Base-by-base conservation (phyloP, 2,329 filamentous ascomycete genomes). In the Penicillium sp. region DNA sequence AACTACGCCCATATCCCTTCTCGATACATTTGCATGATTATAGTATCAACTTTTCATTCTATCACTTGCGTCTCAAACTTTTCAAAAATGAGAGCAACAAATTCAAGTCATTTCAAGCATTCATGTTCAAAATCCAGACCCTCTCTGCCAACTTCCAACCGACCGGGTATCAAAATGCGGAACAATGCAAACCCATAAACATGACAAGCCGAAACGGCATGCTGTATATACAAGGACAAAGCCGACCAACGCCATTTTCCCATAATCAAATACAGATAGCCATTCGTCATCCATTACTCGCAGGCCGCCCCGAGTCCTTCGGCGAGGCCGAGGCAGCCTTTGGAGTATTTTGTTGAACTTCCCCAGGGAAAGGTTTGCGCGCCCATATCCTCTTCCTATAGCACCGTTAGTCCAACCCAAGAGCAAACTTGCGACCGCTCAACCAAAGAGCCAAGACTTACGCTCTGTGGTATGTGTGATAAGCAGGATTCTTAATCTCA, bases 381-480 rank as follows among this genome's bases (percentile, higher is more conserved):
- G 57, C 61, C 61, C 61, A 63, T 33, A 63, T 57, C 7, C 61
- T 47, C 42, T 59, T 52, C n/a, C 61, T 63, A 29, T 3, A 45
- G 1, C 5, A 18, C 2, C 11, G 39, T 43, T 28, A 43, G 39
- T 43, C 37, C 23, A 2, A 4, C 2, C 48, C 14, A 48, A 34
- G 19, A n/a, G 18, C 34, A 36, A 28, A 29, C 18, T 10, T n/a
- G n/a, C n/a, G n/a, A n/a, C n/a, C n/a, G n/a, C n/a, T n/a, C n/a
- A n/a, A n/a, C n/a, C n/a, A n/a, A n/a, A n/a, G n/a, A n/a, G n/a
- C n/a, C n/a, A n/a, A n/a, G n/a, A 59, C 59, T 55, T 31, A 61
- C 60, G 58, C 62, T 9, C 51, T 54, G 37, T 64, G 56, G 53
- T 62, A 64, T 5, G 44, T 49, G 44, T 64, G 62, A 43, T 52